A percentile compares a stretch with the other conserved stretches of the same genome.
These are phyloP conservation scores for Nicotiana noctiflora DNA, from an alignment of 257 asterid species.

Conservation along the genomic window DNA sequence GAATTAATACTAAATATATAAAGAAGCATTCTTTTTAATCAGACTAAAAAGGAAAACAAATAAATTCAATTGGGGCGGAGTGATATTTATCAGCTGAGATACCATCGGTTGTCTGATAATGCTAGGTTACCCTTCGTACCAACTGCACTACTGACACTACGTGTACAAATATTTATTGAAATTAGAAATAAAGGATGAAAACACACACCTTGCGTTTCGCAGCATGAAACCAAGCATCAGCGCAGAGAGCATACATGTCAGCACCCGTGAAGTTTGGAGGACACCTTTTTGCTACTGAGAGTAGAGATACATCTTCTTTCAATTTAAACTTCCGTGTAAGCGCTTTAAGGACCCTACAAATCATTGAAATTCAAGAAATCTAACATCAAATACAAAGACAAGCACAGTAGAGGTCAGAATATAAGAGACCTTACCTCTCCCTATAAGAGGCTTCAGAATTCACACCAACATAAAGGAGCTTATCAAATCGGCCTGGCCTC, in stretches of 20 bases:
- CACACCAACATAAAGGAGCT: constrained; percentile 97
- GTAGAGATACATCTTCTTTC: constrained; percentile 68
- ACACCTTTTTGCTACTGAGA: constrained; percentile 73
- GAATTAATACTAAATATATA: too few species aligned
- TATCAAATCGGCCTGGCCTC: constrained; percentile 98
- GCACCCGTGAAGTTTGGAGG: constrained; percentile 97
- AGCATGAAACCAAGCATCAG: constrained; percentile 99
- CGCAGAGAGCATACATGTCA: constrained; percentile 93
- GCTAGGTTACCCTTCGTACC: neutral
- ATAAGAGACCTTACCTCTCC: constrained; percentile 51
- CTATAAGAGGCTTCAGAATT: constrained; percentile 87
- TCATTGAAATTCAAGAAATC: neutral
- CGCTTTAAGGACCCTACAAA: constrained; percentile 73
- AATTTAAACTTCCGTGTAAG: constrained; percentile 79
- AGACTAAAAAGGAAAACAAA: too few species aligned
- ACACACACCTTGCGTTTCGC: constrained; percentile 69
- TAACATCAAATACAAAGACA: neutral
- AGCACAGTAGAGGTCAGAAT: neutral
- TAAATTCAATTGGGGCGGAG: too few species aligned
- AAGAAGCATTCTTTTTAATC: too few species aligned
- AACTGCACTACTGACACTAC: neutral
- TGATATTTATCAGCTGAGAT: neutral
- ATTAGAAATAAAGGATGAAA: neutral
- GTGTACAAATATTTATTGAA: neutral
- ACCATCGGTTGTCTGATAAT: neutral